Evolutionary conservation across 2,329 filamentous ascomycete genomes (phyloP), one percentile per base, ranked within the genome.

Genomic region (Ophidiomyces ophidiicola): DNA sequence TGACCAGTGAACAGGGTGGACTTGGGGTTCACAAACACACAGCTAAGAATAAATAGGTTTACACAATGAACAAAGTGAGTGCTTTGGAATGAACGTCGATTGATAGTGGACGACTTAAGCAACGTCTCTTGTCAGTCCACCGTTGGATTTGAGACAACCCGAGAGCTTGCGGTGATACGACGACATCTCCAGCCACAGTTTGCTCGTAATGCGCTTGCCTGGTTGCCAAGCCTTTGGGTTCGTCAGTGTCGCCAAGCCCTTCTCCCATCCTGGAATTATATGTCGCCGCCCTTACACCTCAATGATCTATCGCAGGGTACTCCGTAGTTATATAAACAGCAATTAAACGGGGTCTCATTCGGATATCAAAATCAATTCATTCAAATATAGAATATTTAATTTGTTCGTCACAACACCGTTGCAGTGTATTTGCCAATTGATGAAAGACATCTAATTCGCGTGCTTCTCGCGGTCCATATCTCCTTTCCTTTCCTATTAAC

Each of bases 121-220:
- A n/a, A n/a, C n/a, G n/a, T n/a, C n/a, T n/a, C n/a, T n/a, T n/a
- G n/a, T n/a, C n/a, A n/a, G n/a, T 36, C 28, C 36, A 25, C 26
- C 18, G 36, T 18, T 32, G 26, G 12, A 21, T 38, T 31, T 31
- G 19, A 30, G 24, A 31, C 28, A 12, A 23, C n/a, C 23, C 12
- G 28, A 6, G 17, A 21, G 25, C 24, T 29, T 37, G 21, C n/a
- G 15, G 25, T 24, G 36, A 20, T n/a, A n/a, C 28, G 25, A 15
- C 7, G n/a, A 12, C 4, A 23, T 15, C 28, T 14, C 36, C 32
- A 39, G 37, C 37, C 37, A 39, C 37, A 39, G 37, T 20, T 23
- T 39, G 37, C 18, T 18, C 20, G 32, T 25, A 35, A 34, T 26
- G 32, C 20, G 23, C 37, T 39, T 39, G 37, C 37, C 30, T 39